A percentile compares a stretch with the other conserved stretches of the same genome.
Conservation (phyloP, 257 asterid genomes). For the Scutellaria baicalensis region DNA sequence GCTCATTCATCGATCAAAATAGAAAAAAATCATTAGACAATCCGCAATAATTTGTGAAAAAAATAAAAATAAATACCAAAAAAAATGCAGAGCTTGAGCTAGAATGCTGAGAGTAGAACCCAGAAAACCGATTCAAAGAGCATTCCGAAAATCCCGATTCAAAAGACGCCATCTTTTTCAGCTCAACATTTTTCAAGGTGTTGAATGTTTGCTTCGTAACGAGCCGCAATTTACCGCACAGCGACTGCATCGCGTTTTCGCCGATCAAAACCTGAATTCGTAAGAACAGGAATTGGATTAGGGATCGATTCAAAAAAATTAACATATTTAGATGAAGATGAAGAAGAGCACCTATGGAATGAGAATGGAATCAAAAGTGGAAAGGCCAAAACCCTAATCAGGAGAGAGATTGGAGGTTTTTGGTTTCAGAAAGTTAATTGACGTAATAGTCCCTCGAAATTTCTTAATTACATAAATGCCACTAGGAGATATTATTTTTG, state of each 20-base stretch:
- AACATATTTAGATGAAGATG: background rate
- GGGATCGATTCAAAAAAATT: background rate
- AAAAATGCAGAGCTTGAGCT: constrained; percentile 16
- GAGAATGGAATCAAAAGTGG: background rate
- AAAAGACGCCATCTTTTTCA: background rate
- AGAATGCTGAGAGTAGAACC: constrained; percentile 11
- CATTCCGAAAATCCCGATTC: constrained; percentile 16
- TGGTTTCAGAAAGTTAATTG: constrained; percentile 10
- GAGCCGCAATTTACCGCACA: constrained; percentile 33
- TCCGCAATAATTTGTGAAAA: background rate
- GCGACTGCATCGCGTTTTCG: constrained; percentile 41
- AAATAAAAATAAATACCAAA: constrained; percentile 13
- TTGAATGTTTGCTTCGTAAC: constrained; percentile 27
- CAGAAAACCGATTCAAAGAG: constrained; percentile 11
- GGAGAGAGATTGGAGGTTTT: constrained; percentile 12
- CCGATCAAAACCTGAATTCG: constrained; percentile 20
- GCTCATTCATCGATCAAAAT: background rate
- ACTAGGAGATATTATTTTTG: background rate
- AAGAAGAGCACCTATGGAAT: constrained; percentile 1
- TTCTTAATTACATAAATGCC: background rate
- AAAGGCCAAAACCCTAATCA: constrained; percentile 19
- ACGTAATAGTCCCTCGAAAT: constrained; percentile 1
- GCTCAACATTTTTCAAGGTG: constrained; percentile 27
- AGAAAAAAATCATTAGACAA: background rate
- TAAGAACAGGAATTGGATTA: background rate